Evolutionary conservation across 2,329 filamentous ascomycete genomes (phyloP).

Genomic region (Neoarthrinium moseri): DNA sequence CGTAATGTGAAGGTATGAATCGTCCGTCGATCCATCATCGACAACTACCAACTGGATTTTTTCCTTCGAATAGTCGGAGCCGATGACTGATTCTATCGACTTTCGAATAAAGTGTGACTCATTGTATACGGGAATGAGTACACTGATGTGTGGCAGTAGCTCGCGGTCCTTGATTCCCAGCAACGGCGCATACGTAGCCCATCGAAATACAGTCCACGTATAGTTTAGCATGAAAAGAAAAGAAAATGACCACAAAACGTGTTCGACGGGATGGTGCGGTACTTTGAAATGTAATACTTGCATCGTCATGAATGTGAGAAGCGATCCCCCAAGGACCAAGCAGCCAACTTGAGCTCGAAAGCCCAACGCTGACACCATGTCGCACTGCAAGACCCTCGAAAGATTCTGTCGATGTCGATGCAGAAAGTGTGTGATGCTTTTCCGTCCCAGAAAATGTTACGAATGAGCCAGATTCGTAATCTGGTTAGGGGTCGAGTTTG

Average conservation of each 20-base stretch:
- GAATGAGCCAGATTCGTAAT: no score
- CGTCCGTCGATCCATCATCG: constrained; percentile 7
- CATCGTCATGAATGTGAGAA: neutral
- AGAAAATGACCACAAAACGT: neutral
- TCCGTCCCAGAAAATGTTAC: no score
- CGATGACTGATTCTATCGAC: neutral
- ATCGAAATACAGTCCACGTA: constrained; percentile 1
- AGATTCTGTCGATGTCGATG: no score
- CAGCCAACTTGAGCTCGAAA: no score
- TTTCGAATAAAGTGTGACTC: constrained; percentile 2
- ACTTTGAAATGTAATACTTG: neutral
- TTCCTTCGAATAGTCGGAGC: constrained; percentile 3
- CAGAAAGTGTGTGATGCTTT: no score
- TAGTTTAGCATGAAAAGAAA: neutral
- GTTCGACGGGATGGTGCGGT: neutral
- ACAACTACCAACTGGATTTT: constrained; percentile 3
- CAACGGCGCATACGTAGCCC: constrained; percentile 1
- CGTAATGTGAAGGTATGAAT: constrained; percentile 2
- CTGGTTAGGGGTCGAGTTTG: no score
- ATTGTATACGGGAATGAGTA: constrained; percentile 5
- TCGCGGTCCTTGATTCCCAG: neutral
- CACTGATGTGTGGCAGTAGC: neutral
- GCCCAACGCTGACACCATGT: no score
- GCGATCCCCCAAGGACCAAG: neutral
- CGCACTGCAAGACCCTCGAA: no score